Conservation (phyloP, 768 basidiomycete genomes). For the Podaxis sp. region DNA sequence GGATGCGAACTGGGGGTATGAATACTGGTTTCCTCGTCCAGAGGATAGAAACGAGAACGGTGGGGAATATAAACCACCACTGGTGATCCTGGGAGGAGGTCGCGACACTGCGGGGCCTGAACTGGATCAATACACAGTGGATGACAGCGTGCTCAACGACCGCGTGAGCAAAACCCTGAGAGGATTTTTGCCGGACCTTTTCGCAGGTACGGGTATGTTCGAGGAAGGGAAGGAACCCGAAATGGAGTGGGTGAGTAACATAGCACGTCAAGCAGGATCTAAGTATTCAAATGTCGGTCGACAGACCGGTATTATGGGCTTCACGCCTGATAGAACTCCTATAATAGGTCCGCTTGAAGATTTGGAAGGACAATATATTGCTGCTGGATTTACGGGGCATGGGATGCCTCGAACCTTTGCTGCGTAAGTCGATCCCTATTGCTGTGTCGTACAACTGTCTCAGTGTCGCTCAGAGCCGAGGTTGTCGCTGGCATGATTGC, state of each 20-base stretch:
- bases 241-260: conserved; percentile 72
- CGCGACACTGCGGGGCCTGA: conserved; percentile 42
- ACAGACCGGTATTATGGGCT: conserved; percentile 86
- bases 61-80: conserved; percentile 36
- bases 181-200: conserved; percentile 56
- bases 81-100: conserved; percentile 75
- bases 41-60: conserved; percentile 15
- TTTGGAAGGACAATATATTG: conserved; percentile 61
- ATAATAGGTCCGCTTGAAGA: conserved; percentile 47
- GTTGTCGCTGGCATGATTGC: conserved; percentile 57
- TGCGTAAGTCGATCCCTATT: conserved; percentile 44
- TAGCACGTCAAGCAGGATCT: neutral
- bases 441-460: neutral
- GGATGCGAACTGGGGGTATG: conserved; percentile 51
- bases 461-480: conserved; percentile 42
- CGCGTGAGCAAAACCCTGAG: conserved; percentile 48
- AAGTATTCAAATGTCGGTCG: conserved; percentile 2
- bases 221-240: conserved; percentile 50
- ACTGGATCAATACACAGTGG: conserved; percentile 50
- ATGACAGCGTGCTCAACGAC: conserved; percentile 56
- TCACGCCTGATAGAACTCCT: conserved; percentile 57
- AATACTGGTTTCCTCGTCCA: conserved; percentile 85
- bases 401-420: conserved; percentile 78
- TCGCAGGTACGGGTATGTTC: conserved; percentile 45
- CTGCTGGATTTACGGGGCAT: conserved; percentile 74